Evolutionary conservation across 2,329 filamentous ascomycete species (phyloP), one percentile per base, ranked within the genome.

Genomic region (Aspergillus brunneoviolaceus): DNA sequence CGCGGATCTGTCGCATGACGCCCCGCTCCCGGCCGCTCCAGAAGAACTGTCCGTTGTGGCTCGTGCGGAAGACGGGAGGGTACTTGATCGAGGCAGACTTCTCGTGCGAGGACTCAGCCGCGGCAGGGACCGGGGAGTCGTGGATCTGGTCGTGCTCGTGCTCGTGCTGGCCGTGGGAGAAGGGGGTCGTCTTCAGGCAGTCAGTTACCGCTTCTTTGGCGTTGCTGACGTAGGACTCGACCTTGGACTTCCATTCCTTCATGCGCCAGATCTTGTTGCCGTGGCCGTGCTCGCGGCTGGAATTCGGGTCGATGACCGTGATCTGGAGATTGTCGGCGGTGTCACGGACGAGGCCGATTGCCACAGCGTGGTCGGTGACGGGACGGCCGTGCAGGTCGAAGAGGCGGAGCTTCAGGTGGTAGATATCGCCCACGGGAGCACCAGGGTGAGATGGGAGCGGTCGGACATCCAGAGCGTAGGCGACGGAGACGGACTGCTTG

Each of bases 1-100:
- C 72, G 3, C 72, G 71, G 5, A 77, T 62, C 2, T 73, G 58
- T 42, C 68, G 67, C 29, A 72, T 52, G 55, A 76, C 70, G 29
- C 63, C 53, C 45, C 57, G 61, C 49, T 68, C 60, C 14, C 62
- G 56, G 31, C 64, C 58, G 33, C 66, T 61, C 56, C 67, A 70
- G 65, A 66, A 23, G 60, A 59, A 23, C 51, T 63, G 61, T 57
- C 66, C 29, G 62, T 68, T 58, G 57, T 69, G 58, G 25, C 64
- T 50, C 63, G 35, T 35, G 61, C 55, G 33, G 63, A 57, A 29
- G 49, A 55, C 49, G 60, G 49, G 52, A 48, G 23, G 23, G 31
- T 29, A 57, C 51, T 42, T 49, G 48, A 23, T 39, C 10, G 39
- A 27, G 9, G 27, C 51, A 23, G 55, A 56, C n/a, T 55, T 42